Conservation (phyloP, 208 protist genomes). For the Giardia duodenalis region DNA sequence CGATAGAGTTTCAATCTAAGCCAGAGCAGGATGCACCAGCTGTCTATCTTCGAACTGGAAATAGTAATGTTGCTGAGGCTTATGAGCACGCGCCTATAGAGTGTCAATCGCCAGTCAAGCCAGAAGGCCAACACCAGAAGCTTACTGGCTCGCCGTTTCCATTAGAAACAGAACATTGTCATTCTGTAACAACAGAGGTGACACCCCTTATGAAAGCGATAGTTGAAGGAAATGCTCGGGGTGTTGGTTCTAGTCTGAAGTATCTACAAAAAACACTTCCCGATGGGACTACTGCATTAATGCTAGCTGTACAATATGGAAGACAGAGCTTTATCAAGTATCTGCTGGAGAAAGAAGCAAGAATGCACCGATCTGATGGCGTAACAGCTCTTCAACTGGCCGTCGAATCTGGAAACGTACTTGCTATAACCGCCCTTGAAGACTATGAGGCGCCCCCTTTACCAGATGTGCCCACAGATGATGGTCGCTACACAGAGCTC, state of each 20-base stretch:
- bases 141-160: neutral
- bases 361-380: neutral
- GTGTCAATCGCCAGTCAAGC: neutral
- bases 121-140: neutral
- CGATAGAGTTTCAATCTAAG: neutral
- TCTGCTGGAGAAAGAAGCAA: neutral
- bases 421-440: neutral
- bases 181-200: neutral
- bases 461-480: neutral
- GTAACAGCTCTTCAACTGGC: neutral
- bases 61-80: no score
- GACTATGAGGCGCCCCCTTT: neutral
- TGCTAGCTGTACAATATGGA: neutral
- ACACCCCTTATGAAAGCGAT: neutral
- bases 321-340: neutral
- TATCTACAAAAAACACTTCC: neutral
- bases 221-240: neutral
- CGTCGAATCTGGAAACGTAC: neutral
- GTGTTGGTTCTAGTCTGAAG: neutral
- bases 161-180: neutral
- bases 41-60: no score
- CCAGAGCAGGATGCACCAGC: no score
- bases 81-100: neutral
- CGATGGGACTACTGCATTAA: neutral
- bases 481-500: neutral